Evolutionary conservation across 108 stramenopile genomes (phyloP).

Genomic region (Cylindrotheca fusiformis): DNA sequence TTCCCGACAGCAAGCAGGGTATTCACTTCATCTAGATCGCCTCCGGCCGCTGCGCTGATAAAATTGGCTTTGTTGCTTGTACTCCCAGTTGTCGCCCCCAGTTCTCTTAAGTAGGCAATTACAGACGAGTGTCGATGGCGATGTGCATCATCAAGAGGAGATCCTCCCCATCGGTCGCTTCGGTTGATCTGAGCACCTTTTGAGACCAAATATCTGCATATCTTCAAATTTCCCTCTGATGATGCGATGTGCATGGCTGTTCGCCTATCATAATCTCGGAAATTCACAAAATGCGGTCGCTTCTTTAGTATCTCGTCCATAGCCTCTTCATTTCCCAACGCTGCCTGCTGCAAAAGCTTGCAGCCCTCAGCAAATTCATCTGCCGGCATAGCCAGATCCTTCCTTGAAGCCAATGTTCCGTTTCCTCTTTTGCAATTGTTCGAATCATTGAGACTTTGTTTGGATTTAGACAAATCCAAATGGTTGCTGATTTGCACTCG

Average conservation of each 20-base stretch:
- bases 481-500: background rate
- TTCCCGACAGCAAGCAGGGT: conserved; percentile 39
- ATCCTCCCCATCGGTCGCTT: conserved; percentile 77
- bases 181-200: conserved; percentile 66
- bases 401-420: conserved; percentile 52
- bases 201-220: conserved; percentile 51
- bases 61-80: conserved; percentile 64
- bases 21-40: conserved; percentile 77
- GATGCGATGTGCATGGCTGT: conserved; percentile 84
- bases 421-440: conserved; percentile 16
- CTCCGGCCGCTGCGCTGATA: conserved; percentile 79
- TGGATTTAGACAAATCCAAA: conserved; percentile 12
- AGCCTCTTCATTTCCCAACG: conserved; percentile 40
- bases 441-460: conserved; percentile 15
- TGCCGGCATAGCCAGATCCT: conserved; percentile 49
- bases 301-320: conserved; percentile 42
- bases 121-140: conserved; percentile 76
- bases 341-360: conserved; percentile 75
- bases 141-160: conserved; percentile 86
- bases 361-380: conserved; percentile 81
- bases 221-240: conserved; percentile 75
- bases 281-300: conserved; percentile 58
- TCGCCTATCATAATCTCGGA: conserved; percentile 87
- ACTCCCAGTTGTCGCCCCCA: conserved; percentile 73
- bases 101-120: conserved; percentile 55